Evolutionary conservation across 2,329 filamentous ascomycete genomes (phyloP).

Genomic region (Hirsutella thompsonii): DNA sequence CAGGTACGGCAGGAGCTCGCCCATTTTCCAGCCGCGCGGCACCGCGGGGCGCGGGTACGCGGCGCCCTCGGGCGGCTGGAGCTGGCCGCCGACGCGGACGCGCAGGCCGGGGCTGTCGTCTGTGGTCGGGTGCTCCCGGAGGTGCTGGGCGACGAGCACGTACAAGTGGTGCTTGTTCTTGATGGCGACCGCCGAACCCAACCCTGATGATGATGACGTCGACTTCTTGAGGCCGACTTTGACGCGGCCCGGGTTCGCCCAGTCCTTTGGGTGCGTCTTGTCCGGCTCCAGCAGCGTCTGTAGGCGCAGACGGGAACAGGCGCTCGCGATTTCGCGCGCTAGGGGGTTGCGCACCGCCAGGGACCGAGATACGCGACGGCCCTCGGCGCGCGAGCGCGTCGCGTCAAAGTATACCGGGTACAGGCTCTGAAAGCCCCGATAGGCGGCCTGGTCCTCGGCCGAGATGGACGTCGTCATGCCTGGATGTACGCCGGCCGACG

Average conservation of each 20-base stretch:
- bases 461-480: slow-evolving; percentile 17
- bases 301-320: slow-evolving; percentile 60
- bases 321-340: slow-evolving; percentile 77
- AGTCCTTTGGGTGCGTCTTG: slow-evolving; percentile 91
- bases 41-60: slow-evolving; percentile 60
- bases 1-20: slow-evolving; percentile 70
- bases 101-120: slow-evolving; percentile 54
- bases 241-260: slow-evolving; percentile 89
- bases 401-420: slow-evolving; percentile 95
- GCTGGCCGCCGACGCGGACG: slow-evolving; percentile 61
- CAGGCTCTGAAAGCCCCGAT: slow-evolving; percentile 73
- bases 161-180: slow-evolving; percentile 82
- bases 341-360: slow-evolving; percentile 76
- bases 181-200: slow-evolving; percentile 31
- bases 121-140: slow-evolving; percentile 66
- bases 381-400: slow-evolving; percentile 59
- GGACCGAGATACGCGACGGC: slow-evolving; percentile 60
- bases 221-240: slow-evolving; percentile 57
- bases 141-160: slow-evolving; percentile 62
- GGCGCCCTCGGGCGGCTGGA: slow-evolving; percentile 46
- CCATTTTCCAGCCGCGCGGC: slow-evolving; percentile 86
- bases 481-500: slow-evolving; percentile 5
- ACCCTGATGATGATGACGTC: too few relatives aligned
- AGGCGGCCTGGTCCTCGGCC: slow-evolving; percentile 37
- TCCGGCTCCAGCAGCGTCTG: slow-evolving; percentile 76